Evolutionary conservation across 495 filamentous ascomycete genomes (phyloP).

Genomic region (Pseudotulostoma volvatum): DNA sequence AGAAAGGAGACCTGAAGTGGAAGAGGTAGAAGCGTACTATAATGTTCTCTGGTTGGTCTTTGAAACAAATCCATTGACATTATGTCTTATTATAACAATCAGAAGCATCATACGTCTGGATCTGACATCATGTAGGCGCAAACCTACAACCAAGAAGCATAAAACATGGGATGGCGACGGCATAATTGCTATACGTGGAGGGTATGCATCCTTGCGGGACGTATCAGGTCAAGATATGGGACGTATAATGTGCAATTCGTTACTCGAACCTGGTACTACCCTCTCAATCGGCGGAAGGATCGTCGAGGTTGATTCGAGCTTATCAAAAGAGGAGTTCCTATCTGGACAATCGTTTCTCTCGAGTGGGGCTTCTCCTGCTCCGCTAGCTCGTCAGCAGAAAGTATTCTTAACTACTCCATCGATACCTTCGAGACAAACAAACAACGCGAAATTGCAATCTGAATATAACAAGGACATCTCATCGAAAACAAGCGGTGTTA

Average conservation of each 20-base stretch:
- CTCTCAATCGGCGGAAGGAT: constrained; percentile 57
- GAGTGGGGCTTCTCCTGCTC: constrained; percentile 5
- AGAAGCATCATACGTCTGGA: no score
- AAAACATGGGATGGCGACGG: constrained; percentile 85
- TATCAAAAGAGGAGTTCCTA: constrained; percentile 46
- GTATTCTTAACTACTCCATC: neutral
- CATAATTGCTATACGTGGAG: constrained; percentile 39
- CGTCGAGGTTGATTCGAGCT: constrained; percentile 51
- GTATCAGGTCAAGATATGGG: constrained; percentile 53
- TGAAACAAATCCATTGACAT: neutral
- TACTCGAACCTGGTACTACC: constrained; percentile 43
- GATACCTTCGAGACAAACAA: neutral
- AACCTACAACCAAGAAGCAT: constrained; percentile 62
- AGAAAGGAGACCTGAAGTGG: neutral
- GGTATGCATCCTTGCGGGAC: constrained; percentile 48
- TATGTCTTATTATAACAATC: no score
- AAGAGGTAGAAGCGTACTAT: constrained; percentile 36
- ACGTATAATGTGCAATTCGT: constrained; percentile 33
- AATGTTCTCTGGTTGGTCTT: constrained; percentile 47
- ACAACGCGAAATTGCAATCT: neutral
- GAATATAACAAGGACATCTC: neutral
- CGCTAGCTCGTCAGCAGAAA: constrained; percentile 4
- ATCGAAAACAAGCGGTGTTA: neutral
- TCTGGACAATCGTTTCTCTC: constrained; percentile 37
- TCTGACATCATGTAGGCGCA: constrained; percentile 52